phyloP scores from a whole-genome alignment of 1,284 basidiomycete genomes.

The Rhizoctonia solani region DNA sequence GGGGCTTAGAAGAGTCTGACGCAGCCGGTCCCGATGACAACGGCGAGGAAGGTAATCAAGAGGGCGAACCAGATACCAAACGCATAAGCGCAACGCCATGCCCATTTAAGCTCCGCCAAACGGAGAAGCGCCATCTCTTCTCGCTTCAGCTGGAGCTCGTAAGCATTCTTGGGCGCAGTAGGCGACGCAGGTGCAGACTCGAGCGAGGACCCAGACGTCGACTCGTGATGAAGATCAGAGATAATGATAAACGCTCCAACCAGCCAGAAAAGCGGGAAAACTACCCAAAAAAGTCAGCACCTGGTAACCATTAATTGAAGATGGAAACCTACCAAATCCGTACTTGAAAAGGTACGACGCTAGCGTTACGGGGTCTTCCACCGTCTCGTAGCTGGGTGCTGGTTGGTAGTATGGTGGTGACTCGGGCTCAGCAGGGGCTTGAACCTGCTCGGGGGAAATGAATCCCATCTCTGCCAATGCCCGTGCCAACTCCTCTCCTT shows the following conservation, averaged over 20 bases:
- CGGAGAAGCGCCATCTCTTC: conserved; percentile 35
- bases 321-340: conserved; percentile 36
- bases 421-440: background rate
- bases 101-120: conserved; percentile 39
- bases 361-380: conserved; percentile 33
- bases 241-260: conserved; percentile 38
- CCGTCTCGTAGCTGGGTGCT: conserved; percentile 27
- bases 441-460: background rate
- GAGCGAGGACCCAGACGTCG: background rate
- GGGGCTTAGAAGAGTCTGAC: conserved; percentile 18
- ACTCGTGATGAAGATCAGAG: conserved; percentile 34
- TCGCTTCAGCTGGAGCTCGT: conserved; percentile 32
- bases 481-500: conserved; percentile 14
- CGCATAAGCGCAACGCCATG: conserved; percentile 37
- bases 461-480: conserved; percentile 15
- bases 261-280: conserved; percentile 39
- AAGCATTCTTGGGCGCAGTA: conserved; percentile 21
- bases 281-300: conserved; percentile 2
- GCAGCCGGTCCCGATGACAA: conserved; percentile 28
- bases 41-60: conserved; percentile 4
- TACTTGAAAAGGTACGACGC: conserved; percentile 37
- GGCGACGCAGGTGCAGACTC: conserved; percentile 17
- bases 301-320: conserved; percentile 14
- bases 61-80: conserved; percentile 24
- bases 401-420: conserved; percentile 23